These are phyloP conservation scores for Cardamine occulta DNA, from an alignment of 345 rosid genomes.

Conservation along the genomic window DNA sequence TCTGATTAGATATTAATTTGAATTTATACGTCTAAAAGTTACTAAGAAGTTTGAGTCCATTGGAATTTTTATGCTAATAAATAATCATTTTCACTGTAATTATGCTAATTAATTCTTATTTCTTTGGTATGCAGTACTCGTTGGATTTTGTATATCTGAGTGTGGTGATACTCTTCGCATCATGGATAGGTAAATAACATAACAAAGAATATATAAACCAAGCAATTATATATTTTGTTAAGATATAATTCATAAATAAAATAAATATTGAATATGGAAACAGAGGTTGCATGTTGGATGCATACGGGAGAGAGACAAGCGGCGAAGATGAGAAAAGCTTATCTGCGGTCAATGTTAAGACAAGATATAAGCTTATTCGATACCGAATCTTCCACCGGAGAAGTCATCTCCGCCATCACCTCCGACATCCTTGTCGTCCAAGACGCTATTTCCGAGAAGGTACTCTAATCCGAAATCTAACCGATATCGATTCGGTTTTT, in stretches of 20 bases:
- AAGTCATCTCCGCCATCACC: slow-evolving; percentile 85
- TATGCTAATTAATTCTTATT: background rate
- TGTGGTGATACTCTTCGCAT: slow-evolving; percentile 76
- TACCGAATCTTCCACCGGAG: slow-evolving; percentile 90
- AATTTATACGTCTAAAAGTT: too few relatives aligned
- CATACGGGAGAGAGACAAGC: slow-evolving; percentile 94
- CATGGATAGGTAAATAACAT: slow-evolving; percentile 75
- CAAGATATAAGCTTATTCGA: slow-evolving; percentile 91
- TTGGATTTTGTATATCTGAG: slow-evolving; percentile 97
- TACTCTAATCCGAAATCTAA: slow-evolving; percentile 23
- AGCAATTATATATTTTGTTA: background rate
- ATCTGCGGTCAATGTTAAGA: slow-evolving; percentile 71
- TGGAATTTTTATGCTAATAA: background rate
- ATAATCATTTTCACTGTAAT: background rate
- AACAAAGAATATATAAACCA: background rate
- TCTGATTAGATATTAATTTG: background rate
- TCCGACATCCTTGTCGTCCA: slow-evolving; percentile 86
- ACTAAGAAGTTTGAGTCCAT: too few relatives aligned
- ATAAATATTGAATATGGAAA: slow-evolving; percentile 10
- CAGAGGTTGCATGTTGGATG: slow-evolving; percentile 99
- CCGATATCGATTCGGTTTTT: background rate
- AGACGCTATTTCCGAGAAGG: slow-evolving; percentile 98
- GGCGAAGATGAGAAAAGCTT: slow-evolving; percentile 91
- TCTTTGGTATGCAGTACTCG: slow-evolving; percentile 69
- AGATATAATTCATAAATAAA: background rate